Conservation (phyloP, 345 rosid genomes). For the Linum usitatissimum region DNA sequence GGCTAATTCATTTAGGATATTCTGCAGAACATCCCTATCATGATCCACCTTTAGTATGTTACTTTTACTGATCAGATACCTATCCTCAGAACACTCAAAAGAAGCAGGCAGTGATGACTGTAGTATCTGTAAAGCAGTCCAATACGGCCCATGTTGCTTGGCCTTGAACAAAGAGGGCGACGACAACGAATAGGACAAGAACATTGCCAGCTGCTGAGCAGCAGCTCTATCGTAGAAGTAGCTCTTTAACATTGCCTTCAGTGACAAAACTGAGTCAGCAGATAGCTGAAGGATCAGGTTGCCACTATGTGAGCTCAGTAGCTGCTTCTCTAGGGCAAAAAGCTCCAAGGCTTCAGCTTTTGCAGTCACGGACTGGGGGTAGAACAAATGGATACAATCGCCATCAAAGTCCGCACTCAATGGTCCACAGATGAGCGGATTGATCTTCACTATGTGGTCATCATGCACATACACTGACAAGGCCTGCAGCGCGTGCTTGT, state of each 20-base stretch:
- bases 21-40: slow-evolving; percentile 32
- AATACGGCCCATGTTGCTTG: slow-evolving; percentile 27
- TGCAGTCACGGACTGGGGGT: slow-evolving; percentile 85
- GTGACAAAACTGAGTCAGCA: slow-evolving; percentile 58
- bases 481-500: slow-evolving; percentile 89
- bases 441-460: slow-evolving; percentile 88
- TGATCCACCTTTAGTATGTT: slow-evolving; percentile 40
- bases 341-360: slow-evolving; percentile 92
- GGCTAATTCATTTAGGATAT: slow-evolving; percentile 49
- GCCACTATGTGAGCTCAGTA: slow-evolving; percentile 89
- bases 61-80: slow-evolving; percentile 45
- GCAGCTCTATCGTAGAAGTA: slow-evolving; percentile 38
- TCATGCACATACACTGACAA: slow-evolving; percentile 83
- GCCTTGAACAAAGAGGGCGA: slow-evolving; percentile 55
- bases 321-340: slow-evolving; percentile 82
- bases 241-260: slow-evolving; percentile 48
- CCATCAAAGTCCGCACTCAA: slow-evolving; percentile 98
- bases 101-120: slow-evolving; percentile 58
- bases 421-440: slow-evolving; percentile 87
- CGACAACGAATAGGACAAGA: slow-evolving; percentile 48
- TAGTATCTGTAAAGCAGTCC: slow-evolving; percentile 72
- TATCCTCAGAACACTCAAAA: slow-evolving; percentile 50
- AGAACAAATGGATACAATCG: slow-evolving; percentile 83
- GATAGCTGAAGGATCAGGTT: slow-evolving; percentile 67
- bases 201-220: slow-evolving; percentile 73